These are phyloP conservation scores for Fusarium lateritium DNA, from an alignment of 2,329 filamentous ascomycete species.

Conservation along the genomic window DNA sequence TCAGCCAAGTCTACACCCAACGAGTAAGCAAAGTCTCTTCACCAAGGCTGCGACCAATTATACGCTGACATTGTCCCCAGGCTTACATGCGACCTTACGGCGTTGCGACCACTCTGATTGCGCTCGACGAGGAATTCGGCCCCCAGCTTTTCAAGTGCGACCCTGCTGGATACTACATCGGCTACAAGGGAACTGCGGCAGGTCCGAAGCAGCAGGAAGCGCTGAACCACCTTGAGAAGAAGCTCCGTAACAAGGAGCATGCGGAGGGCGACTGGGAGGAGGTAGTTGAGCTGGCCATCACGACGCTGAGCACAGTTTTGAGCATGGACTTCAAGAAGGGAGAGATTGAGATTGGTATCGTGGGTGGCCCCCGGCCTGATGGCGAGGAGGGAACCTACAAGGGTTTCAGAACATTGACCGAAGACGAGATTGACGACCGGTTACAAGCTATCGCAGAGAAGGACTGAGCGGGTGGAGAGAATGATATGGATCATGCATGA, in stretches of 20 bases:
- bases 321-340: slow-evolving; percentile 99
- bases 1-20: slow-evolving; percentile 99
- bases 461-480: slow-evolving; percentile 74
- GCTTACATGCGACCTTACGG: slow-evolving; percentile 99
- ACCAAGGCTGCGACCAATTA: slow-evolving; percentile 18
- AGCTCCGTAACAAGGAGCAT: slow-evolving; percentile 98
- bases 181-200: slow-evolving; percentile 97
- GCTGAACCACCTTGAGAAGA: slow-evolving; percentile 98
- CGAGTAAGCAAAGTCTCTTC: slow-evolving; percentile 70
- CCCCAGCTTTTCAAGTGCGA: slow-evolving; percentile 99
- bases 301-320: slow-evolving; percentile 93
- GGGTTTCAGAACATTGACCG: slow-evolving; percentile 88
- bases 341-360: slow-evolving; percentile 97
- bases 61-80: slow-evolving; percentile 56
- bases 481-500: slow-evolving; percentile 38
- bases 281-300: slow-evolving; percentile 96
- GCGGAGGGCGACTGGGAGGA: slow-evolving; percentile 96
- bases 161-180: slow-evolving; percentile 96
- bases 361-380: slow-evolving; percentile 86
- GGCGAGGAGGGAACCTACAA: slow-evolving; percentile 86
- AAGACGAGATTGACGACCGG: slow-evolving; percentile 98
- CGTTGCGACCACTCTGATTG: slow-evolving; percentile 94
- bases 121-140: slow-evolving; percentile 91
- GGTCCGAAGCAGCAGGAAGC: slow-evolving; percentile 99
- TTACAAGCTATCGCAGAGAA: slow-evolving; percentile 99